Evolutionary conservation across 2,329 filamentous ascomycete species (phyloP).

Genomic region (Aspergillus neoniger): DNA sequence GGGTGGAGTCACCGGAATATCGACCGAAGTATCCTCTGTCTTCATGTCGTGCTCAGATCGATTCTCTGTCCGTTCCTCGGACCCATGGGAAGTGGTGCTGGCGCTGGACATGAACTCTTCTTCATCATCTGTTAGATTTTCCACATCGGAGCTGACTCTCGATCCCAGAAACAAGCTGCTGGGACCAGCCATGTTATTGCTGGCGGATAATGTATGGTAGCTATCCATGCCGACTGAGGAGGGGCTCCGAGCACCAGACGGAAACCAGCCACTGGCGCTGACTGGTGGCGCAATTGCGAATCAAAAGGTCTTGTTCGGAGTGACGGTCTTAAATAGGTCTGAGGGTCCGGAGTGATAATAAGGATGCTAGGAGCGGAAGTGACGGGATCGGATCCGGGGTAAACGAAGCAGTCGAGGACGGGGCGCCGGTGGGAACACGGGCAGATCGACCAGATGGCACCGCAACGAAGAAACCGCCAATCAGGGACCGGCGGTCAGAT

Average conservation of each 20-base stretch:
- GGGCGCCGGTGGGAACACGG: slow-evolving; percentile 13
- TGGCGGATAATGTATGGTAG: slow-evolving; percentile 9
- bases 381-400: slow-evolving; percentile 18
- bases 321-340: neutral
- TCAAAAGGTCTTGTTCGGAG: neutral
- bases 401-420: slow-evolving; percentile 10
- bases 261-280: slow-evolving; percentile 4
- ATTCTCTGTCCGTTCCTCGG: slow-evolving; percentile 17
- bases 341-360: neutral
- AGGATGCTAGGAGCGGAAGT: slow-evolving; percentile 10
- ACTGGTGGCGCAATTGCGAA: neutral
- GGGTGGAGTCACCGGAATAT: neutral
- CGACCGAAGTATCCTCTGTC: neutral
- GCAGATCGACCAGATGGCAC: slow-evolving; percentile 11
- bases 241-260: neutral
- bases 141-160: slow-evolving; percentile 26
- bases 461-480: slow-evolving; percentile 17
- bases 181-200: slow-evolving; percentile 28
- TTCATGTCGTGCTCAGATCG: slow-evolving; percentile 11
- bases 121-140: slow-evolving; percentile 33
- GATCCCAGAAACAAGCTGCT: slow-evolving; percentile 27
- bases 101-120: slow-evolving; percentile 32
- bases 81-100: slow-evolving; percentile 26
- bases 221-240: neutral
- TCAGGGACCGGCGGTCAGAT: slow-evolving; percentile 13